These are phyloP conservation scores for Trichoderma gamsii DNA, from an alignment of 495 filamentous ascomycete species.

Conservation along the genomic window DNA sequence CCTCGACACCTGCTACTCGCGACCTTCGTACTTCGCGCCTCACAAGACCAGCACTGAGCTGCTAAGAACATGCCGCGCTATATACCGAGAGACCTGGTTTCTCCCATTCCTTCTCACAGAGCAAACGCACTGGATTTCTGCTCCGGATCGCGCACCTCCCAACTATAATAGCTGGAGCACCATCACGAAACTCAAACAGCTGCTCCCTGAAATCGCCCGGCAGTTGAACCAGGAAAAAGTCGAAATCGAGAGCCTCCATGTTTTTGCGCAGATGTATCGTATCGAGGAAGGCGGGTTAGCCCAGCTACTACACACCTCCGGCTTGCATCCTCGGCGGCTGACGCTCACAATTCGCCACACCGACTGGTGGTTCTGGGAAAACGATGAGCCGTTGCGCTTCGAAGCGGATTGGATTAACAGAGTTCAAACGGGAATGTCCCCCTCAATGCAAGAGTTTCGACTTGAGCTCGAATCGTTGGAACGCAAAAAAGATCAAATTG, in stretches of 20 bases:
- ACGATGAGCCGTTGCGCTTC: constrained; percentile 22
- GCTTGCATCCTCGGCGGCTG: constrained; percentile 23
- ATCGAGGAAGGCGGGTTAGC: constrained; percentile 23
- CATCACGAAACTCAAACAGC: neutral
- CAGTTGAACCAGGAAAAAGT: neutral
- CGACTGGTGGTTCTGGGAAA: constrained; percentile 31
- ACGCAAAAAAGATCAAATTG: constrained; percentile 26
- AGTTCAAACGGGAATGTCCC: constrained; percentile 21
- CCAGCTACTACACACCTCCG: constrained; percentile 19
- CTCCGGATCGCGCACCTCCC: constrained; percentile 17
- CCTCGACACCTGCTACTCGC: constrained; percentile 24
- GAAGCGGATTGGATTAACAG: constrained; percentile 23
- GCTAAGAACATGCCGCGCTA: constrained; percentile 36
- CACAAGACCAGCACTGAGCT: constrained; percentile 25
- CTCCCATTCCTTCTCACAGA: constrained; percentile 27
- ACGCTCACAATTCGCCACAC: constrained; percentile 29
- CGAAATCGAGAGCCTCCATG: constrained; percentile 17
- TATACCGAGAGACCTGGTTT: constrained; percentile 40
- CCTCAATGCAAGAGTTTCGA: constrained; percentile 22
- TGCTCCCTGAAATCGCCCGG: neutral
- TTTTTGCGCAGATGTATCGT: constrained; percentile 26
- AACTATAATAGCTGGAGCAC: neutral
- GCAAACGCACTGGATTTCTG: constrained; percentile 25
- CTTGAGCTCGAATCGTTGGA: constrained; percentile 30
- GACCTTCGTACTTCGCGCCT: constrained; percentile 25